A percentile compares a stretch with the other conserved stretches of the same genome.
Evolutionary conservation across 805 yeast species (phyloP).

Genomic region (Myxozyma melibiosi): DNA sequence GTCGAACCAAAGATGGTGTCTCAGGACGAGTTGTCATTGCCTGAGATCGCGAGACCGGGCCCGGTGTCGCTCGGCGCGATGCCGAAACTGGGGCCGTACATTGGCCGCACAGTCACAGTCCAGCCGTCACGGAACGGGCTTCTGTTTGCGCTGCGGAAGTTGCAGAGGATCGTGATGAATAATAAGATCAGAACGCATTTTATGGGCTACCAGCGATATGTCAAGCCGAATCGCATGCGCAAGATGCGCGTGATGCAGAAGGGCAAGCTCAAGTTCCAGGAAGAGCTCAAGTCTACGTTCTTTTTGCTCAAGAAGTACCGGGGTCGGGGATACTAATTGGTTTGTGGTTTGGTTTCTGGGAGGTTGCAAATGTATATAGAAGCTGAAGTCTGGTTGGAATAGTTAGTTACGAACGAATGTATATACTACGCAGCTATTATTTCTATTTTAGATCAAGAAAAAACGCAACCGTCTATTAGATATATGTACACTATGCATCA

Average conservation of each 20-base stretch:
- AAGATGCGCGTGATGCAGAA: slow-evolving; percentile 9
- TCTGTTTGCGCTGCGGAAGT: neutral
- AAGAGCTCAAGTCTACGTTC: slow-evolving; percentile 6
- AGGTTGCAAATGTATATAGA: neutral
- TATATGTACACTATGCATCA: slow-evolving; percentile 41
- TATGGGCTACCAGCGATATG: slow-evolving; percentile 9
- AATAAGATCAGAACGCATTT: neutral
- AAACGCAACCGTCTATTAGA: neutral
- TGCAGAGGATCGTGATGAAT: neutral
- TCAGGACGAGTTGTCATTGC: too few relatives aligned
- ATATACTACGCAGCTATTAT: neutral
- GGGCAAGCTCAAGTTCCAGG: slow-evolving; percentile 1
- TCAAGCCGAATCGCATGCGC: slow-evolving; percentile 23
- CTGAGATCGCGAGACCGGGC: too few relatives aligned
- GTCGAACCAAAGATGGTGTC: too few relatives aligned
- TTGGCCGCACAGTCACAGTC: slow-evolving; percentile 21
- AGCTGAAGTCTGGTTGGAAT: too few relatives aligned
- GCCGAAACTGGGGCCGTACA: slow-evolving; percentile 17
- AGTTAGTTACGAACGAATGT: neutral
- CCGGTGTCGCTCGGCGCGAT: slow-evolving; percentile 19
- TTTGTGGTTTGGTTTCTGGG: neutral
- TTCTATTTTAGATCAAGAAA: neutral
- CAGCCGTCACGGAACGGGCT: neutral
- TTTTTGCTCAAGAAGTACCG: slow-evolving; percentile 12
- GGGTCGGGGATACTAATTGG: slow-evolving; percentile 20